phyloP scores from a whole-genome alignment of 2,329 filamentous ascomycete genomes.

The Geosmithia morbida region DNA sequence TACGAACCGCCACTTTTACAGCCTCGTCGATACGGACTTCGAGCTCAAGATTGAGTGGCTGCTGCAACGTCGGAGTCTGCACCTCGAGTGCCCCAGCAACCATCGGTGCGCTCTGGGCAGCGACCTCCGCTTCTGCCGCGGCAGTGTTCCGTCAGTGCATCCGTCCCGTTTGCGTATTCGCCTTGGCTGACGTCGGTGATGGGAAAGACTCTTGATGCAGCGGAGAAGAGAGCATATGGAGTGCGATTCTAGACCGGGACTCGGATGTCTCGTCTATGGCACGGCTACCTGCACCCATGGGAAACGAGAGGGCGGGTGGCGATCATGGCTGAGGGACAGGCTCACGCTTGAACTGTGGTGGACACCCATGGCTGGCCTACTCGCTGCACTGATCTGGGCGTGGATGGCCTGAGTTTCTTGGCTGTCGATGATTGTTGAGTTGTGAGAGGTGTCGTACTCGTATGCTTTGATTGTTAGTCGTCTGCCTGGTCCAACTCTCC shows the following conservation, averaged over 20 bases:
- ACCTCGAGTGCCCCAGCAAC: conserved; percentile 51
- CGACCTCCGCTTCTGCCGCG: conserved; percentile 44
- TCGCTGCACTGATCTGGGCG: conserved; percentile 19
- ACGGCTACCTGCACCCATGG: conserved; percentile 31
- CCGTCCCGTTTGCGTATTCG: not conserved
- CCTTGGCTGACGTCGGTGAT: not conserved
- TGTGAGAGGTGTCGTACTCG: no score
- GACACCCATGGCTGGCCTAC: conserved; percentile 26
- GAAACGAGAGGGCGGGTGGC: conserved; percentile 28
- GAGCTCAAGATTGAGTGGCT: conserved; percentile 56
- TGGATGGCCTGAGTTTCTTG: conserved; percentile 13
- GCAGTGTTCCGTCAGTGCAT: conserved; percentile 37
- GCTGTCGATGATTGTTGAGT: not conserved
- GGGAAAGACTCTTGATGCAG: conserved; percentile 38
- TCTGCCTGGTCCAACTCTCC: no score
- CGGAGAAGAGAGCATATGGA: conserved; percentile 44
- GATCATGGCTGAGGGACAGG: conserved; percentile 26
- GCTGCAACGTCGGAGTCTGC: conserved; percentile 44
- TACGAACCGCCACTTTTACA: conserved; percentile 47
- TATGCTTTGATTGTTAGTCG: no score
- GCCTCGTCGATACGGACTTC: conserved; percentile 50
- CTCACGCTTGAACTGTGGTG: conserved; percentile 34
- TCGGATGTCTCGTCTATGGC: conserved; percentile 40
- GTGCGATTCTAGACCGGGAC: conserved; percentile 40
- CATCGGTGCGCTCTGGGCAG: conserved; percentile 41